A percentile compares a stretch with the other conserved stretches of the same genome.
These are phyloP conservation scores for Zymoseptoria pseudotritici DNA, from an alignment of 2,329 filamentous ascomycete species.

Conservation along the genomic window DNA sequence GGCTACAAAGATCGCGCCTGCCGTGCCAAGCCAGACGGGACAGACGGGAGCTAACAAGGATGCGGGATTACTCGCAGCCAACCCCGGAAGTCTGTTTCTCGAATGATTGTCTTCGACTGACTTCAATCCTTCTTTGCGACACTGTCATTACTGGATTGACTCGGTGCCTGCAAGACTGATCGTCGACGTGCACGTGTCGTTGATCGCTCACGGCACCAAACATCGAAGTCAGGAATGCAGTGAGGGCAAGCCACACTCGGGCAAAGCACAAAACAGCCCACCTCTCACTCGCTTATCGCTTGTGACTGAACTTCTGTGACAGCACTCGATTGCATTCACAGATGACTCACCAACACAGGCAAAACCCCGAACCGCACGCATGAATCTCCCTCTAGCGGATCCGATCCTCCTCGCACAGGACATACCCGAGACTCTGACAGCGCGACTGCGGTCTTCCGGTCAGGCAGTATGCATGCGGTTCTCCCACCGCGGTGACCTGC, in stretches of 20 bases:
- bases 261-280: neutral
- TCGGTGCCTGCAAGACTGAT: neutral
- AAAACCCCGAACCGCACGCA: slow-evolving; percentile 25
- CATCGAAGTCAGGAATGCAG: neutral
- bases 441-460: slow-evolving; percentile 65
- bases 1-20: neutral
- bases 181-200: neutral
- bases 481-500: slow-evolving; percentile 87
- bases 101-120: neutral
- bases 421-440: slow-evolving; percentile 83
- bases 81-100: neutral
- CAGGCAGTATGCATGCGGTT: slow-evolving; percentile 69
- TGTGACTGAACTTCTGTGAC: neutral
- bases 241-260: neutral
- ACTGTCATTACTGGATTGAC: neutral
- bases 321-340: neutral
- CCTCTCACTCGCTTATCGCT: neutral
- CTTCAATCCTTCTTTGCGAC: no score
- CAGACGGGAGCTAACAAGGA: neutral
- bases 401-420: slow-evolving; percentile 68
- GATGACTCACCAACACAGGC: neutral
- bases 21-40: slow-evolving; percentile 4
- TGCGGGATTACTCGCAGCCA: neutral
- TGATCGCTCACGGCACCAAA: neutral
- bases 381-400: slow-evolving; percentile 67